Evolutionary conservation across 371 early-diverging fungal species (phyloP).

Genomic region (Haplosporangium sp.): DNA sequence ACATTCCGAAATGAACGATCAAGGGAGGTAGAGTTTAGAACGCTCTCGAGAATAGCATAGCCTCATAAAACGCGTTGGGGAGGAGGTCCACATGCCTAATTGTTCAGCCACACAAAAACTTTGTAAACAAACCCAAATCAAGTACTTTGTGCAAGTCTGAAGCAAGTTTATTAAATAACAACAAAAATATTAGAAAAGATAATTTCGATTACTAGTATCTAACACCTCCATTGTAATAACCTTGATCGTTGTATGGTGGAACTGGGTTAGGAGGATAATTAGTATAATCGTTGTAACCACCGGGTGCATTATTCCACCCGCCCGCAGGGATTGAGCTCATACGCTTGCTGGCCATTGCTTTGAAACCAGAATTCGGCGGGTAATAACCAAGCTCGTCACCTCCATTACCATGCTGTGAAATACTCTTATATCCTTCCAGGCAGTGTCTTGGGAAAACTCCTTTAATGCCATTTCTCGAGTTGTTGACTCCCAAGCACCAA

Average conservation of each 20-base stretch:
- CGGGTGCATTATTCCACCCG: slow-evolving; percentile 31
- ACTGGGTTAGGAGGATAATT: slow-evolving; percentile 6
- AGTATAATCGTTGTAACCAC: slow-evolving; percentile 21
- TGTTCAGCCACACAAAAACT: neutral
- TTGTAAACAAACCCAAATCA: neutral
- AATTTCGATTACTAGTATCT: neutral
- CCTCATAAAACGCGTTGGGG: neutral
- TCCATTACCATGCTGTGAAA: neutral
- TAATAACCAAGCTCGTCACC: slow-evolving; percentile 18
- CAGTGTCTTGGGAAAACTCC: slow-evolving; percentile 78
- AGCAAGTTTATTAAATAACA: too few relatives aligned
- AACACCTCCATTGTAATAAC: slow-evolving; percentile 8
- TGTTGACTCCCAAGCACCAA: slow-evolving; percentile 75
- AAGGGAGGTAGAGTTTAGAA: neutral
- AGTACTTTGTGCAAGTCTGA: neutral
- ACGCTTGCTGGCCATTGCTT: slow-evolving; percentile 41
- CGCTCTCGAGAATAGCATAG: neutral
- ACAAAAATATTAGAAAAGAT: neutral
- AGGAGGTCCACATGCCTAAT: neutral
- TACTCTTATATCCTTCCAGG: slow-evolving; percentile 52
- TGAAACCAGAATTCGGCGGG: slow-evolving; percentile 36
- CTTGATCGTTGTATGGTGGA: slow-evolving; percentile 6
- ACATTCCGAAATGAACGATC: too few relatives aligned
- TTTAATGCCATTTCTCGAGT: slow-evolving; percentile 65
- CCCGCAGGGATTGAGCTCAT: slow-evolving; percentile 54